phyloP scores from a whole-genome alignment of 352 stramenopile genomes.

The Pythium sp. region DNA sequence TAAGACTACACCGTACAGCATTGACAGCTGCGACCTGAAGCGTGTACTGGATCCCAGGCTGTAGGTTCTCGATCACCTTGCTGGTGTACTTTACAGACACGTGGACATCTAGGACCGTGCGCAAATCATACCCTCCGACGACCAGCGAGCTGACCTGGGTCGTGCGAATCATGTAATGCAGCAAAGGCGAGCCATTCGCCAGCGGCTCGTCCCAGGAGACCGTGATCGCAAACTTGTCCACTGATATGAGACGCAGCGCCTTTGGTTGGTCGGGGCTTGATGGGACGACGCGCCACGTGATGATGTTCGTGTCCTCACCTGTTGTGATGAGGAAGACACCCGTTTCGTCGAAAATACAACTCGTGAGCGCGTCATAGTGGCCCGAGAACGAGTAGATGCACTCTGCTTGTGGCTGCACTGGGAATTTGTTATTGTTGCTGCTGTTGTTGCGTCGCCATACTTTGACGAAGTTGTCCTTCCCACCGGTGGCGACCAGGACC shows the following conservation, averaged over 20 bases:
- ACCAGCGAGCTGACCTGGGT: constrained; percentile 35
- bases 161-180: constrained; percentile 48
- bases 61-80: constrained; percentile 37
- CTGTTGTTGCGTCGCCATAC: constrained; percentile 32
- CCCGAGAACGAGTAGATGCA: constrained; percentile 46
- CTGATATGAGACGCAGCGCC: constrained; percentile 19
- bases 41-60: constrained; percentile 54
- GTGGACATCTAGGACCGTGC: constrained; percentile 26
- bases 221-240: constrained; percentile 49
- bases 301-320: constrained; percentile 46
- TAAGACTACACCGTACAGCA: constrained; percentile 19
- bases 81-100: constrained; percentile 44
- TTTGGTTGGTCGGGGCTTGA: constrained; percentile 41
- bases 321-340: constrained; percentile 54
- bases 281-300: constrained; percentile 51
- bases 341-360: constrained; percentile 36
- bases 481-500: constrained; percentile 49
- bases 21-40: constrained; percentile 57
- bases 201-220: constrained; percentile 50
- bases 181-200: constrained; percentile 53
- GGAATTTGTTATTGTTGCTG: neutral
- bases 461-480: constrained; percentile 65
- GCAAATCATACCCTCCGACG: constrained; percentile 27
- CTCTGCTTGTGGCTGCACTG: constrained; percentile 11
- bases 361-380: constrained; percentile 45